A percentile compares a stretch with the other conserved stretches of the same genome.
Conservation (phyloP, 306 rosid species). For the Fagus sylvatica region DNA sequence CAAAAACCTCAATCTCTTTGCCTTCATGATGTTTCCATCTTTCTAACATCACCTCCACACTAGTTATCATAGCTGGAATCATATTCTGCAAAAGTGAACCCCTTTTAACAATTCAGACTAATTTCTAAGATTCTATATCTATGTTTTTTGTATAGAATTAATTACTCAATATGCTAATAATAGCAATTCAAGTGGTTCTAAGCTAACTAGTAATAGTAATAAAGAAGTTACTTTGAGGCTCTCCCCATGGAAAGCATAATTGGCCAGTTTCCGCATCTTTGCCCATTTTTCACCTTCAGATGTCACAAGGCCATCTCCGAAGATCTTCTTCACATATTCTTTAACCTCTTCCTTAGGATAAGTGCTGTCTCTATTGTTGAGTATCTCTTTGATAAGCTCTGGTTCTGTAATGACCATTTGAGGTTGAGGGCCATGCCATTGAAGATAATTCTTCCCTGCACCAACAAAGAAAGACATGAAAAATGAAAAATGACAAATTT, state of each 20-base stretch:
- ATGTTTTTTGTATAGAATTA: no score
- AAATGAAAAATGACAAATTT: not conserved
- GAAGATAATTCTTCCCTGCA: slow-evolving; percentile 33
- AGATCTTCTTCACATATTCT: not conserved
- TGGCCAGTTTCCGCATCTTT: slow-evolving; percentile 16
- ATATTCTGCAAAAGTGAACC: not conserved
- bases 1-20: slow-evolving; percentile 29
- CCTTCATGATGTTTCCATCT: slow-evolving; percentile 26
- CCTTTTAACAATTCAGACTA: not conserved
- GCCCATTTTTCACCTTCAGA: slow-evolving; percentile 22
- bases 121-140: not conserved
- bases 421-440: slow-evolving; percentile 32
- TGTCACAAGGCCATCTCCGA: slow-evolving; percentile 11
- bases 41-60: slow-evolving; percentile 25
- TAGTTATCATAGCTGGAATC: slow-evolving; percentile 21
- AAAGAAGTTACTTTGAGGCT: slow-evolving; percentile 18
- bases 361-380: slow-evolving; percentile 13
- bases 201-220: not conserved
- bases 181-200: no score
- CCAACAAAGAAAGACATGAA: not conserved
- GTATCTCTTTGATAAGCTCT: slow-evolving; percentile 27
- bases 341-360: not conserved
- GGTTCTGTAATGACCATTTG: slow-evolving; percentile 27
- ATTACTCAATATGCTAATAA: no score
- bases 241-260: slow-evolving; percentile 6